A percentile compares a stretch with the other conserved stretches of the same genome.
Evolutionary conservation across 2,329 filamentous ascomycete species (phyloP).

Genomic region (Beauveria scarabaeidicola): DNA sequence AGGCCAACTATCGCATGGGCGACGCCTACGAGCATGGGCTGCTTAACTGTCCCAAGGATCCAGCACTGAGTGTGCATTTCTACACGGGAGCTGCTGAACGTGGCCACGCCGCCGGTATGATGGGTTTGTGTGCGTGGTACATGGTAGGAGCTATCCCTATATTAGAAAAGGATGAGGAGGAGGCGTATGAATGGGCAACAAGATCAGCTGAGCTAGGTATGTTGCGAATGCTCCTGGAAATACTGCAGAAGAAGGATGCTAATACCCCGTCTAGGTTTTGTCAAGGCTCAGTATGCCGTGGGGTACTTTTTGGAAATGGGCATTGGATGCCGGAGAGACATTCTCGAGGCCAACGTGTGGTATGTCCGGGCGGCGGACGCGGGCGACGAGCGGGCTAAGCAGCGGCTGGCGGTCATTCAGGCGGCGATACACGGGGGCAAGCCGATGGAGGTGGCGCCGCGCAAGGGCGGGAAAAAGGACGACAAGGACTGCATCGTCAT

Average conservation of each 20-base stretch:
- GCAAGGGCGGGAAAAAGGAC: constrained; percentile 37
- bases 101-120: constrained; percentile 83
- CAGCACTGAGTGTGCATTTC: constrained; percentile 90
- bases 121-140: constrained; percentile 98
- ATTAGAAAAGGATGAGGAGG: constrained; percentile 87
- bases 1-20: constrained; percentile 83
- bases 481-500: constrained; percentile 52
- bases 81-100: constrained; percentile 87
- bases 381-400: constrained; percentile 82
- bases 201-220: constrained; percentile 78
- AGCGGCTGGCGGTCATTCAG: constrained; percentile 77
- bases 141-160: constrained; percentile 90
- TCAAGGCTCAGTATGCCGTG: constrained; percentile 83
- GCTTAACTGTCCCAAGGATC: constrained; percentile 79
- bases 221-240: constrained; percentile 22
- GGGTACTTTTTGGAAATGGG: constrained; percentile 99
- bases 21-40: constrained; percentile 93
- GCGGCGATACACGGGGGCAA: constrained; percentile 59
- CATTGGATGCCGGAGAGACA: constrained; percentile 86
- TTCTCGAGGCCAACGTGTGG: constrained; percentile 97
- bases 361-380: constrained; percentile 92
- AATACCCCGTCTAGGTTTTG: constrained; percentile 40
- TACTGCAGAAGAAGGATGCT: background rate
- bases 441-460: constrained; percentile 47
- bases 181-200: constrained; percentile 93